Percentiles rank a stretch among this genome's conserved stretches.
These are phyloP conservation scores for Phytophthora pseudosyringae DNA, from an alignment of 352 stramenopile genomes.

Conservation along the genomic window DNA sequence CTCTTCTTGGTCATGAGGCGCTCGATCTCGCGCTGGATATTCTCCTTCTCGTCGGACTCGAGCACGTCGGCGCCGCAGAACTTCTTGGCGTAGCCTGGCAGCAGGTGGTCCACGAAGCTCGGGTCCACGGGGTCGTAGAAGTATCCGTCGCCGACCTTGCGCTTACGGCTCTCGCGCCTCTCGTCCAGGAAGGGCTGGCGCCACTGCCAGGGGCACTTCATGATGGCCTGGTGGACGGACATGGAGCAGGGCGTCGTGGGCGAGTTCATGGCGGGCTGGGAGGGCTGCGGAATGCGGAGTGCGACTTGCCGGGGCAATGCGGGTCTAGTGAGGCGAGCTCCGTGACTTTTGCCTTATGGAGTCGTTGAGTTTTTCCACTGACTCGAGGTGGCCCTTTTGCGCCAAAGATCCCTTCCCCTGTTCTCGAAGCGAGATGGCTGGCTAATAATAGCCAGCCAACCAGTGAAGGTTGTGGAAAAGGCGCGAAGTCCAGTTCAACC, in stretches of 20 bases:
- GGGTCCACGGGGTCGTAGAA: conserved; percentile 89
- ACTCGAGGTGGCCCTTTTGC: conserved; percentile 41
- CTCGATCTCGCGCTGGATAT: conserved; percentile 86
- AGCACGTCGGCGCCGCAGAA: conserved; percentile 70
- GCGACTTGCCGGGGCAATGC: conserved; percentile 8
- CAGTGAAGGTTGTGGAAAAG: conserved; percentile 13
- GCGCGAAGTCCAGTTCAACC: conserved; percentile 26
- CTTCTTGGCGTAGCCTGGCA: conserved; percentile 81
- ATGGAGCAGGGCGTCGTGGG: conserved; percentile 47
- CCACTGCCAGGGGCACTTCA: conserved; percentile 91
- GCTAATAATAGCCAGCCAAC: conserved; percentile 35
- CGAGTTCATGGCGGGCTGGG: conserved; percentile 51
- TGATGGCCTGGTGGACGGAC: conserved; percentile 81
- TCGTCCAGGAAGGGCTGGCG: conserved; percentile 86
- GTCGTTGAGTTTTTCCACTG: conserved; percentile 26
- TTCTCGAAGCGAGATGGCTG: conserved; percentile 43
- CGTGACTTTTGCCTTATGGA: conserved; percentile 19
- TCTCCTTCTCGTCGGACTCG: conserved; percentile 81
- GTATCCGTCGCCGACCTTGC: conserved; percentile 81
- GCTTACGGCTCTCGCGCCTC: conserved; percentile 83
- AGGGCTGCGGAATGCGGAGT: not conserved
- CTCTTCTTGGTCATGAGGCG: conserved; percentile 80
- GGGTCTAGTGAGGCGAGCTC: conserved; percentile 17
- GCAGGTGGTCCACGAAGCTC: conserved; percentile 84
- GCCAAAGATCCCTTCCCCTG: conserved; percentile 38